Evolutionary conservation across 345 rosid species (phyloP), one percentile per base, ranked within the genome.

Genomic region (Bruguiera sexangula): DNA sequence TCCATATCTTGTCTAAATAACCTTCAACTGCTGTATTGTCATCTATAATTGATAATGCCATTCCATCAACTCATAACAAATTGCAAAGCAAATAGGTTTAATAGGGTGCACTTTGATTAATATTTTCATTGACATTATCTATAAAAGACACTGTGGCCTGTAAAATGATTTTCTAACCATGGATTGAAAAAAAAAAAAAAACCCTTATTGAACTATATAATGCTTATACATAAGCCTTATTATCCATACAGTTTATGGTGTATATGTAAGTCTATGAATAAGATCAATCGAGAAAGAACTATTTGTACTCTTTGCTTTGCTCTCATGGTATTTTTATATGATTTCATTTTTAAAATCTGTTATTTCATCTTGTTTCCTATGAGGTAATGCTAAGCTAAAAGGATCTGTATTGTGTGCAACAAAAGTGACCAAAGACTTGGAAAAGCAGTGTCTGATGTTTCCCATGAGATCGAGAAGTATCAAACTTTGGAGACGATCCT

Each of bases 401-500:
- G 48, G 16, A 30, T 3, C 1, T 6, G 36, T 39, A 22, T 4
- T 5, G 64, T 8, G 53, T 15, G 57, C 1, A n/a, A n/a, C 62
- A 80, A 75, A 75, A 66, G 62, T 16, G 77, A 79, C 43, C 78
- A 62, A 64, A 67, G 75, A 56, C 79, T 68, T 10, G 73, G 75
- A 24, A 85, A 74, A 77, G 79, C 43, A 16, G 72, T 72, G 2
- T 82, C 86, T 0, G 84, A 74, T 73, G 67, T 74, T 52, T 76
- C 84, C 0, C 55, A 9, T 26, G 80, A 78, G 34, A 60, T 80
- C 6, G 74, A 66, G 2, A 70, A 52, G 39, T 76, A 60, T 59
- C 67, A 30, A 39, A 55, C 34, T 3, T 21, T 66, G 60, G 76
- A 73, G 30, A 7, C 21, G 43, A 9, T 37, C 57, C 37, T 43